phyloP scores from a whole-genome alignment of 306 rosid genomes.

The Fragaria vesca region DNA sequence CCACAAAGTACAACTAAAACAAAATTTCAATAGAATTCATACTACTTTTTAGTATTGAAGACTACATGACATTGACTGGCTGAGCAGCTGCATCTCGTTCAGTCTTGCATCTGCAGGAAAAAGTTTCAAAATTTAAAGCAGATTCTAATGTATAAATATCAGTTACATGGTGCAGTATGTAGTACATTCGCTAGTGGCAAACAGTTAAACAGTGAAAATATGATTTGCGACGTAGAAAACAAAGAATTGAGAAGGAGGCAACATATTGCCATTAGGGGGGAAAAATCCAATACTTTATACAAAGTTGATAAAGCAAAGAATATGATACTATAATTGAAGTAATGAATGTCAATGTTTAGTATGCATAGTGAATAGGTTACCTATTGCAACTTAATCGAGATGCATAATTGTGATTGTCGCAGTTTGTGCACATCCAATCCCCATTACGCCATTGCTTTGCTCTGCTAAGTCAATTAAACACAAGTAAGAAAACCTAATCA shows the following conservation, averaged over 20 bases:
- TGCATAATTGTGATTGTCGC: conserved; percentile 95
- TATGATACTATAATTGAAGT: neutral
- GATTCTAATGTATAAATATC: neutral
- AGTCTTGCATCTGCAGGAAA: conserved; percentile 75
- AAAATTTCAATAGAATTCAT: conserved; percentile 29
- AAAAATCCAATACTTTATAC: too few relatives aligned
- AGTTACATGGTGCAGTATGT: neutral
- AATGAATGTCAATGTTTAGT: neutral
- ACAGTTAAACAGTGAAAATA: neutral
- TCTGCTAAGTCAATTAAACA: conserved; percentile 42
- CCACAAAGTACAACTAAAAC: conserved; percentile 30
- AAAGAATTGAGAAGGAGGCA: neutral
- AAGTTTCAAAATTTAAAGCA: conserved; percentile 19
- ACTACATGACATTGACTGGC: conserved; percentile 60
- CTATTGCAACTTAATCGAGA: conserved; percentile 88
- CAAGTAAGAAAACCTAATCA: conserved; percentile 13
- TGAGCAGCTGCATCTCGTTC: conserved; percentile 50
- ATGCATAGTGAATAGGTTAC: conserved; percentile 26
- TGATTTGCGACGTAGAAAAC: neutral
- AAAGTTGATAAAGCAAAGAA: neutral
- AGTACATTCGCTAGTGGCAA: neutral
- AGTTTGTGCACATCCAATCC: conserved; percentile 97
- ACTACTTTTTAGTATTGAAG: conserved; percentile 19
- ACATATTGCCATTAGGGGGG: too few relatives aligned
- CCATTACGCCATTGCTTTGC: conserved; percentile 98